Base-by-base conservation (phyloP, 768 basidiomycete genomes). In the Mycena vulgaris region DNA sequence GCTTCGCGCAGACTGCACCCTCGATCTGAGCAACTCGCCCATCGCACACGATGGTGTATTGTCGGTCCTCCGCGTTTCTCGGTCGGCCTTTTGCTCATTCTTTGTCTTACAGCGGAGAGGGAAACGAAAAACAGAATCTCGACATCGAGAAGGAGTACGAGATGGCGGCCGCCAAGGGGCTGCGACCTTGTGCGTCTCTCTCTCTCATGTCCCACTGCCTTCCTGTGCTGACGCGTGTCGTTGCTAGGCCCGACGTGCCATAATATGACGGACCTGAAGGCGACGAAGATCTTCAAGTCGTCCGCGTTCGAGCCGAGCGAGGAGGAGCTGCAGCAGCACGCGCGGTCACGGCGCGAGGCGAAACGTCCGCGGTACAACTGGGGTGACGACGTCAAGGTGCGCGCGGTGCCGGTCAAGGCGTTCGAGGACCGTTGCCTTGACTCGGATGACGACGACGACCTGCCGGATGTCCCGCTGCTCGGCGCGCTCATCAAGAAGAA, bases 251-350 rank as follows among this genome's bases (percentile, higher is more conserved):
- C 91, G 10, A 88, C 83, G 1, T 96, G 95, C 80, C 89, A 90
- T 75, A 86, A 85, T 74, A 90, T 90, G 84, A 85, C 88, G 61
- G 89, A 92, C 69, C 81, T 89, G 21, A 80, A 81, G 10, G 79
- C 82, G 11, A 79, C 79, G 30, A 86, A 85, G 61, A 80, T 91
- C 31, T 96, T 92, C 86, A 84, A 84, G 51, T 84, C 89, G 1
- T 78, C 80, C 2, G 92, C 93, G 0, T 95, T 96, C 75, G 88
- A 92, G 74, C 92, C 94, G 0, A 84, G 88, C 0, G 85, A 85
- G 4, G 87, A 89, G 40, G 91, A 93, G 63, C 74, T 93, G 11
- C 78, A 78, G 17, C 75, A 81, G 6, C 81, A 86, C 23, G 78
- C 79, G 19, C 82, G 82, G n/a, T 76, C 77, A 10, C 82, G 77